A percentile compares a stretch with the other conserved stretches of the same genome.
Conservation (phyloP, 352 stramenopile genomes). For the Globisporangium cystogenes region DNA sequence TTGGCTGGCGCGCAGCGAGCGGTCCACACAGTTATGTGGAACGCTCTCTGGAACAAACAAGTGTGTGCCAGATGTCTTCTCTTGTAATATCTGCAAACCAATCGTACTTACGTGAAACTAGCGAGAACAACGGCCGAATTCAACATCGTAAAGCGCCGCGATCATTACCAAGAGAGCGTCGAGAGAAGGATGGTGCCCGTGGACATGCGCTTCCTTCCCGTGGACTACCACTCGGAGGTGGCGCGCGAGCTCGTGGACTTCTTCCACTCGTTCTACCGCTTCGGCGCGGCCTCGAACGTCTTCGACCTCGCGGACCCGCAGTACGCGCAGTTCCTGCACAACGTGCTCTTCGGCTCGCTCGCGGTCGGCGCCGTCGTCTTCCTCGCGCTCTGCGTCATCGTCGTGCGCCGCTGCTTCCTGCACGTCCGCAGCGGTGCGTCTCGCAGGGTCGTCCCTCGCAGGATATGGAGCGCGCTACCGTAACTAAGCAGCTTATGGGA, state of each 20-base stretch:
- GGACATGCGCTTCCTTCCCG: constrained; percentile 46
- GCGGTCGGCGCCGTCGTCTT: constrained; percentile 58
- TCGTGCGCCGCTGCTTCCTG: constrained; percentile 62
- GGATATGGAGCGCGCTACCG: background rate
- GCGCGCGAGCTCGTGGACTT: constrained; percentile 61
- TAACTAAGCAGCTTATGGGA: background rate
- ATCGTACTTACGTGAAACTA: no score
- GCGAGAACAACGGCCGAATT: background rate
- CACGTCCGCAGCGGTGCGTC: constrained; percentile 59
- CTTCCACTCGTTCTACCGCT: constrained; percentile 81
- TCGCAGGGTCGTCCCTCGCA: no score
- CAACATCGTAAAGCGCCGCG: background rate
- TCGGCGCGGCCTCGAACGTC: constrained; percentile 37
- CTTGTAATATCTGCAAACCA: background rate
- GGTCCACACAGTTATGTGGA: background rate
- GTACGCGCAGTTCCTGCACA: constrained; percentile 66
- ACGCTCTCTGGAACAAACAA: background rate
- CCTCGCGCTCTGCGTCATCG: constrained; percentile 53
- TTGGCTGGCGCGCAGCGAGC: constrained; percentile 1
- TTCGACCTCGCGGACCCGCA: constrained; percentile 48
- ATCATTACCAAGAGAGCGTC: background rate
- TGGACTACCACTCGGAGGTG: constrained; percentile 66
- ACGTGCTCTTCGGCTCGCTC: constrained; percentile 65
- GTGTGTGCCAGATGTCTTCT: background rate
- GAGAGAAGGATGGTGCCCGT: background rate